Percentiles rank a stretch among this genome's conserved stretches.
Evolutionary conservation across 208 protist species (phyloP).

Genomic region (Crithidia thermophila): DNA sequence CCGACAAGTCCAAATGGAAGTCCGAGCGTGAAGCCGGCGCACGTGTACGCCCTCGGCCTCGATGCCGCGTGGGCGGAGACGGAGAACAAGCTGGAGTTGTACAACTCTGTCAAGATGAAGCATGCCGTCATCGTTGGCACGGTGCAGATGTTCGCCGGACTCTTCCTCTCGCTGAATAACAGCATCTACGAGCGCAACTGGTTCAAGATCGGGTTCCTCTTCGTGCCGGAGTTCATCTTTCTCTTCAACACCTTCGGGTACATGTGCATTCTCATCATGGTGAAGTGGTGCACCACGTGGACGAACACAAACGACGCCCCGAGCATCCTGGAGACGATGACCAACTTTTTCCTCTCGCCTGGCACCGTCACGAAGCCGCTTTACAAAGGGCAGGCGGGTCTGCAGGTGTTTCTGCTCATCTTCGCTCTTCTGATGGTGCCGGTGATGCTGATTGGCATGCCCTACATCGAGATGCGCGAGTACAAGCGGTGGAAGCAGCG

Average conservation of each 20-base stretch:
- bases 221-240: constrained; percentile 98
- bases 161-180: constrained; percentile 93
- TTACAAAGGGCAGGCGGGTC: constrained; percentile 72
- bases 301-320: constrained; percentile 84
- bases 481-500: constrained; percentile 46
- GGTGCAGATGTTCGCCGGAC: constrained; percentile 96
- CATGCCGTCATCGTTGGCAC: constrained; percentile 97
- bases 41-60: constrained; percentile 75
- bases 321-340: constrained; percentile 92
- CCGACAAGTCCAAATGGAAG: constrained; percentile 38
- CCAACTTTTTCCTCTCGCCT: constrained; percentile 93
- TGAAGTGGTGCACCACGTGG: constrained; percentile 97
- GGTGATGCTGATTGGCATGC: constrained; percentile 85
- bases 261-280: constrained; percentile 97
- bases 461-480: constrained; percentile 66
- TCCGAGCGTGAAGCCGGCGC: constrained; percentile 50
- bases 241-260: constrained; percentile 96
- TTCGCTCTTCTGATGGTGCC: constrained; percentile 79
- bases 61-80: constrained; percentile 91
- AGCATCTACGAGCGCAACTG: constrained; percentile 88
- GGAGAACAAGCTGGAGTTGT: constrained; percentile 97
- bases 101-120: constrained; percentile 99
- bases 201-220: constrained; percentile 88
- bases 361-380: constrained; percentile 74
- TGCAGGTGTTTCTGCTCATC: constrained; percentile 87